Evolutionary conservation across 257 asterid species (phyloP).

Genomic region (Solanum phureja): DNA sequence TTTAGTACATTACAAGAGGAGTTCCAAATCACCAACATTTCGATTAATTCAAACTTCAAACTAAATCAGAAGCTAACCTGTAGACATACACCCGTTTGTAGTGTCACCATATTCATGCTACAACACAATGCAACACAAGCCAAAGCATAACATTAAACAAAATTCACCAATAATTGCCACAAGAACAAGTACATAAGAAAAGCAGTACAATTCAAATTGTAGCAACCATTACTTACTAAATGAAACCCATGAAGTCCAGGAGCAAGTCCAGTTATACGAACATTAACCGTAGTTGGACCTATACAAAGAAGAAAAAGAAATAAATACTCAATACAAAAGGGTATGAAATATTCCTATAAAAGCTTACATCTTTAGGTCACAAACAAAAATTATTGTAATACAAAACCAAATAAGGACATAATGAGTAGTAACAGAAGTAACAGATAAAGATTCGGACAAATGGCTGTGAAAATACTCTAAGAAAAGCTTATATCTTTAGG

Average conservation of each 20-base stretch:
- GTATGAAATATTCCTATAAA: background rate
- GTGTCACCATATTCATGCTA: conserved; percentile 99
- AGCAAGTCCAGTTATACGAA: conserved; percentile 74
- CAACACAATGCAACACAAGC: background rate
- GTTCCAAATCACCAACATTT: background rate
- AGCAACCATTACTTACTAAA: conserved; percentile 37
- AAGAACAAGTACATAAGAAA: background rate
- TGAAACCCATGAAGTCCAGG: conserved; percentile 96
- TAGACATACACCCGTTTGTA: conserved; percentile 91
- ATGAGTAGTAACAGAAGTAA: background rate
- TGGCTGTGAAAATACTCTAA: background rate
- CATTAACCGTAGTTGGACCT: conserved; percentile 90
- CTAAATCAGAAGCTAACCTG: conserved; percentile 47
- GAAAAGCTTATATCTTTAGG: background rate
- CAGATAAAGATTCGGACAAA: background rate
- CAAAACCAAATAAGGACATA: background rate
- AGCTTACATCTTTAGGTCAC: background rate
- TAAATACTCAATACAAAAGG: background rate
- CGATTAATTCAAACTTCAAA: background rate
- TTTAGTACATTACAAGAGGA: background rate
- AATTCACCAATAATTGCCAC: background rate
- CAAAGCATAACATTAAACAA: conserved; percentile 2
- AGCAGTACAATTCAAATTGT: background rate
- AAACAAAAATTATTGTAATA: background rate
- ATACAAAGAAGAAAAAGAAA: background rate